phyloP scores from a whole-genome alignment of 2,329 filamentous ascomycete species.

The Neocatenulostroma microsporum region DNA sequence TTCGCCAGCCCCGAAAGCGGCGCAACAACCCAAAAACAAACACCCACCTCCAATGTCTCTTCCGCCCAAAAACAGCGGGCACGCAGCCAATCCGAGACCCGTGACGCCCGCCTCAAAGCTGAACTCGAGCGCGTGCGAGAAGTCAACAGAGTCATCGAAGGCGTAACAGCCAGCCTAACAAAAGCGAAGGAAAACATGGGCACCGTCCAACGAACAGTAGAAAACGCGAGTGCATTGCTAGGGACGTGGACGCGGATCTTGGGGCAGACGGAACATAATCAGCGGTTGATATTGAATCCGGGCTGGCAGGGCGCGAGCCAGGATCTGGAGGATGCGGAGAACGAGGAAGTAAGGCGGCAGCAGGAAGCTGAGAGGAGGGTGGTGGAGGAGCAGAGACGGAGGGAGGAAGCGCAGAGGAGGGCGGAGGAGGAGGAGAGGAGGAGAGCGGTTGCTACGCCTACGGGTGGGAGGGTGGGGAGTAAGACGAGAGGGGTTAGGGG shows the following conservation, averaged over 20 bases:
- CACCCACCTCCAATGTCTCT: constrained; percentile 21
- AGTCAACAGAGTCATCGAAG: constrained; percentile 83
- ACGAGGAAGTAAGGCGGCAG: constrained; percentile 64
- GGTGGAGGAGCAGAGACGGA: constrained; percentile 68
- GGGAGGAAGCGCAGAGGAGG: constrained; percentile 52
- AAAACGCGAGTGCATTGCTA: constrained; percentile 78
- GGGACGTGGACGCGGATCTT: constrained; percentile 95
- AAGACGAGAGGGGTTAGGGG: constrained; percentile 25
- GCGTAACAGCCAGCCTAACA: constrained; percentile 62
- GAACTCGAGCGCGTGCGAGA: constrained; percentile 77
- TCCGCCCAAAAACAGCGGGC: constrained; percentile 36
- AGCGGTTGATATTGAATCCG: constrained; percentile 80
- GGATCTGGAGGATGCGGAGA: constrained; percentile 79
- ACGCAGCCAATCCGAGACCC: constrained; percentile 42
- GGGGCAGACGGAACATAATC: constrained; percentile 95
- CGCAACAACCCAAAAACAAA: constrained; percentile 29
- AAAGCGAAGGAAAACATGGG: constrained; percentile 71
- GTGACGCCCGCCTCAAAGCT: constrained; percentile 64
- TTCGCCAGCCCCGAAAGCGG: constrained; percentile 48
- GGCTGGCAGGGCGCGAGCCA: constrained; percentile 82
- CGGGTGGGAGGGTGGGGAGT: constrained; percentile 31
- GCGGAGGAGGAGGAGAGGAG: constrained; percentile 48
- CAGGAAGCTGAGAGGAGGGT: constrained; percentile 70
- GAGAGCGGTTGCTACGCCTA: constrained; percentile 44
- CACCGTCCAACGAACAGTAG: constrained; percentile 77